Percentiles rank a stretch among this genome's conserved stretches.
Evolutionary conservation across 2,329 filamentous ascomycete species (phyloP).

Genomic region (Lasiodiplodia theobromae): DNA sequence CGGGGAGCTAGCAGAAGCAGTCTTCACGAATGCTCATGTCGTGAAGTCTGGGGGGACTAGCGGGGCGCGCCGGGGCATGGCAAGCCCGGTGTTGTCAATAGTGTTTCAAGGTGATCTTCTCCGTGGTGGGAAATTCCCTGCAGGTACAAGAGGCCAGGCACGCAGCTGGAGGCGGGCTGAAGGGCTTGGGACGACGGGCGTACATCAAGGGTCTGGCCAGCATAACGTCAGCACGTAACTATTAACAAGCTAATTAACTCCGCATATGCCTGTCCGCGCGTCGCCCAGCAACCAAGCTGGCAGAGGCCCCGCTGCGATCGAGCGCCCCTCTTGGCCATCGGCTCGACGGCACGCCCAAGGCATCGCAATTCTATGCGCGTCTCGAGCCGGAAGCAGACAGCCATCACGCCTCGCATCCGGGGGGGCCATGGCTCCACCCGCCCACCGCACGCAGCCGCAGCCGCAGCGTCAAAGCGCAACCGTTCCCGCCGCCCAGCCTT

Average conservation of each 20-base stretch:
- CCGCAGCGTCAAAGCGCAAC: conserved; percentile 18
- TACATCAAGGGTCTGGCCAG: conserved; percentile 5
- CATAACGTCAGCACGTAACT: conserved; percentile 6
- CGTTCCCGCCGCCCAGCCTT: conserved; percentile 13
- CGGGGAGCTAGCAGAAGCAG: conserved; percentile 9
- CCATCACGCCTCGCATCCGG: not conserved
- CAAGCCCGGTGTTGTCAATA: not conserved
- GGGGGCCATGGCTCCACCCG: not conserved
- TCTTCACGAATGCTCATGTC: not conserved
- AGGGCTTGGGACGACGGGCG: not conserved
- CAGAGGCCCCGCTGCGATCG: conserved; percentile 13
- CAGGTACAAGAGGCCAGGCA: conserved; percentile 19
- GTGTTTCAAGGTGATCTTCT: conserved; percentile 15
- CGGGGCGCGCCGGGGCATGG: conserved; percentile 22
- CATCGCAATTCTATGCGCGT: conserved; percentile 9
- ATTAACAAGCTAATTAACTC: conserved; percentile 2
- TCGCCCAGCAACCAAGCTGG: conserved; percentile 23
- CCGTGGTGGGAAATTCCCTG: conserved; percentile 5
- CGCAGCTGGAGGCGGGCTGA: conserved; percentile 1
- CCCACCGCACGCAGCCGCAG: conserved; percentile 15
- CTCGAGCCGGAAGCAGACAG: conserved; percentile 4
- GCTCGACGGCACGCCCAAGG: not conserved
- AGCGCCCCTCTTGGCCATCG: conserved; percentile 8
- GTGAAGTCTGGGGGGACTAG: conserved; percentile 7
- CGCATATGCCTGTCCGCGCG: conserved; percentile 21